Percentiles rank a stretch among this genome's conserved stretches.
Conservation (phyloP, 176 grass and related monocot species). For the Aegilops speltoides region DNA sequence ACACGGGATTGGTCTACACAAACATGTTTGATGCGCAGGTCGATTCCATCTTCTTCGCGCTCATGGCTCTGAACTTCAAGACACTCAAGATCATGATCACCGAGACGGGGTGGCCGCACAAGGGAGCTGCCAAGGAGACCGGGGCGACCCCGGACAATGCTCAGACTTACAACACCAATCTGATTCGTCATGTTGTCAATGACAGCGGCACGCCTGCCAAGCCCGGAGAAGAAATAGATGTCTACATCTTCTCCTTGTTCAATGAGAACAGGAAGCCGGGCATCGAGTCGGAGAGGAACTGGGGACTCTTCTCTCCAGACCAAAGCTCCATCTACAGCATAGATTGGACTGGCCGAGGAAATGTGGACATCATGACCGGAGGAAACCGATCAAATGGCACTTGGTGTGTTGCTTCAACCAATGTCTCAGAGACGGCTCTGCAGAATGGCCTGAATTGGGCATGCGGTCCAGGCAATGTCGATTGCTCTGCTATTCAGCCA, state of each 20-base stretch:
- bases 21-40: constrained; percentile 97
- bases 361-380: constrained; percentile 82
- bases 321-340: constrained; percentile 87
- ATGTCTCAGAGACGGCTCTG: constrained; percentile 69
- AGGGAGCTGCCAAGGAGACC: constrained; percentile 71
- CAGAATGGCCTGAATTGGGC: constrained; percentile 97
- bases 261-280: constrained; percentile 95
- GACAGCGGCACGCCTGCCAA: constrained; percentile 85
- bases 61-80: constrained; percentile 92
- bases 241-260: constrained; percentile 97
- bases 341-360: constrained; percentile 86
- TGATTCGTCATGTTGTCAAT: constrained; percentile 86
- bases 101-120: constrained; percentile 90
- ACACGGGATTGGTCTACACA: constrained; percentile 87
- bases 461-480: constrained; percentile 84
- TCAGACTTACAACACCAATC: constrained; percentile 89
- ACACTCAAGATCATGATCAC: constrained; percentile 90
- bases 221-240: constrained; percentile 83
- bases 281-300: constrained; percentile 93
- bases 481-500: constrained; percentile 95
- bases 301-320: constrained; percentile 88
- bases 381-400: constrained; percentile 75
- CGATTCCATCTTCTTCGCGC: constrained; percentile 86
- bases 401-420: constrained; percentile 85
- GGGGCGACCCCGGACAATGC: constrained; percentile 85